Conservation (phyloP, 306 rosid genomes). For the Comarum palustre region DNA sequence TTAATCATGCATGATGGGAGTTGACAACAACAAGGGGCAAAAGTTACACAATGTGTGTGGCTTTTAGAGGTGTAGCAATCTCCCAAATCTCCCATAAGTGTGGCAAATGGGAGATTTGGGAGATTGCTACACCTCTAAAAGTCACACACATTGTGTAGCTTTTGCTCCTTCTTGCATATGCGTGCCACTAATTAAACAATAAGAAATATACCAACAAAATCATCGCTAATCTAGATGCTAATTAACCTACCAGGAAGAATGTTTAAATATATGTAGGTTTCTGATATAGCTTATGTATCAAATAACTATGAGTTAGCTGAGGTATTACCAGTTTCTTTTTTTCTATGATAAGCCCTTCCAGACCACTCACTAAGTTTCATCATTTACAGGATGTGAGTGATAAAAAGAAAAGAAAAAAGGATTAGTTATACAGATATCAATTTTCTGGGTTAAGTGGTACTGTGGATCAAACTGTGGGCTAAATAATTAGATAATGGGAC, state of each 20-base stretch:
- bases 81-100: too few species aligned
- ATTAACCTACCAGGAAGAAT: neutral
- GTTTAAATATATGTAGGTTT: neutral
- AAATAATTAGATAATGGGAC: neutral
- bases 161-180: too few species aligned
- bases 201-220: constrained; percentile 2
- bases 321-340: neutral
- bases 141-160: too few species aligned
- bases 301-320: neutral
- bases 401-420: neutral
- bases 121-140: too few species aligned
- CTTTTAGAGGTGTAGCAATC: too few species aligned
- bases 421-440: neutral
- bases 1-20: too few species aligned
- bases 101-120: too few species aligned
- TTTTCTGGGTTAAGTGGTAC: constrained; percentile 7
- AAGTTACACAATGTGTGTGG: too few species aligned
- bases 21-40: too few species aligned
- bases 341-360: neutral
- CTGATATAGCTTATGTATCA: neutral
- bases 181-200: constrained; percentile 19
- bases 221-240: constrained; percentile 1
- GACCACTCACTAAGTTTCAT: neutral
- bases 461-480: neutral
- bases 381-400: neutral